Evolutionary conservation across 1,139 yeast species (phyloP).

Genomic region (Candida dubliniensis): DNA sequence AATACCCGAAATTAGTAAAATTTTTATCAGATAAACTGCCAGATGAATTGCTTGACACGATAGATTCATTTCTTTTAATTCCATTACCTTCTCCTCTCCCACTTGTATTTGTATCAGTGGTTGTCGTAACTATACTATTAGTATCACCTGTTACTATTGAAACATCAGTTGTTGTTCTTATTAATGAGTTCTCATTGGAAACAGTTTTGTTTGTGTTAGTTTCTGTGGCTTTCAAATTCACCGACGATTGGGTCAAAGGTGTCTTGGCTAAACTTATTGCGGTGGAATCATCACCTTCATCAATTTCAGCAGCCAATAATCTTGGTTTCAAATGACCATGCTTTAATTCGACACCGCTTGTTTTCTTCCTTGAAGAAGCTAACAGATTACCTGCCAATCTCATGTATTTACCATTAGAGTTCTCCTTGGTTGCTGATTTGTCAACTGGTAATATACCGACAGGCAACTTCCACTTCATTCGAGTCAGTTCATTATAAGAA

Average conservation of each 20-base stretch:
- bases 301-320: conserved; percentile 74
- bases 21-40: conserved; percentile 25
- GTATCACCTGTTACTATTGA: conserved; percentile 21
- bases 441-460: conserved; percentile 57
- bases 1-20: conserved; percentile 31
- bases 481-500: conserved; percentile 55
- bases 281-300: conserved; percentile 50
- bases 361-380: conserved; percentile 22
- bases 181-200: conserved; percentile 25
- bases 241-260: background rate
- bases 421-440: conserved; percentile 27
- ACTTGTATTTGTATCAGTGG: conserved; percentile 8
- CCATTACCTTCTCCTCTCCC: conserved; percentile 7
- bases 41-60: conserved; percentile 17
- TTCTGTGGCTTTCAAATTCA: conserved; percentile 8
- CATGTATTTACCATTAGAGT: conserved; percentile 32
- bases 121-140: conserved; percentile 21
- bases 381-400: conserved; percentile 29
- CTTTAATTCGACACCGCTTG: conserved; percentile 61
- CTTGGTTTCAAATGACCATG: conserved; percentile 78
- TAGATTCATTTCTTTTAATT: conserved; percentile 7
- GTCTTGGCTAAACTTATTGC: conserved; percentile 11
- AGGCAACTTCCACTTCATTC: conserved; percentile 63
- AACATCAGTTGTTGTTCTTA: conserved; percentile 32
- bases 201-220: conserved; percentile 8